Percentiles rank a stretch among this genome's conserved stretches.
Conservation (phyloP, 1,284 basidiomycete species). For the Boletus mariae region DNA sequence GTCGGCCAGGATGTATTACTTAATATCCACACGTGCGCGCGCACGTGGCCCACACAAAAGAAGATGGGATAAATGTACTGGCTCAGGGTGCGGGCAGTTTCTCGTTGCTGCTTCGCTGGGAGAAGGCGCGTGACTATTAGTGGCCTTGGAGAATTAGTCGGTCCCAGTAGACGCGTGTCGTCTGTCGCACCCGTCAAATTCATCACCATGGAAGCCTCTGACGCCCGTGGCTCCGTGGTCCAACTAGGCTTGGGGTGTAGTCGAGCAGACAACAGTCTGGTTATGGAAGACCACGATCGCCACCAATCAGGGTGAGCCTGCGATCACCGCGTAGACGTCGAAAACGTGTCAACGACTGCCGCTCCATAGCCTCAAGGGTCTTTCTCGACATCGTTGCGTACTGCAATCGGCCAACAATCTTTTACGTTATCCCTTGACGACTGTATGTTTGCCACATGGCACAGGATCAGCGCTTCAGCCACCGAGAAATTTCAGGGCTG, state of each 20-base stretch:
- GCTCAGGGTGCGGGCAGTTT: not conserved
- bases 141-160: not conserved
- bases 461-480: not conserved
- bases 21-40: conserved; percentile 4
- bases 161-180: not conserved
- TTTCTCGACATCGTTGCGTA: conserved; percentile 15
- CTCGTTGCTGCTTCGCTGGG: not conserved
- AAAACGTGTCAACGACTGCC: conserved; percentile 25
- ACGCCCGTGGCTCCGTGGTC: conserved; percentile 21
- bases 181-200: conserved; percentile 21
- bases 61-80: not conserved
- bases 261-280: not conserved
- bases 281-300: conserved; percentile 16
- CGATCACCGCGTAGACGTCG: conserved; percentile 24
- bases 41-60: conserved; percentile 13
- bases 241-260: not conserved
- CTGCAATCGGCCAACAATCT: not conserved
- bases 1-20: conserved; percentile 7
- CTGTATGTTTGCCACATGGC: conserved; percentile 4
- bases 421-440: conserved; percentile 2
- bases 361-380: conserved; percentile 14
- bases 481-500: not conserved
- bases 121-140: not conserved
- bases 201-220: conserved; percentile 23
- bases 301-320: conserved; percentile 24